A percentile compares a stretch with the other conserved stretches of the same genome.
phyloP scores from a whole-genome alignment of 2,329 filamentous ascomycete species.

The Colletotrichum eleusines region DNA sequence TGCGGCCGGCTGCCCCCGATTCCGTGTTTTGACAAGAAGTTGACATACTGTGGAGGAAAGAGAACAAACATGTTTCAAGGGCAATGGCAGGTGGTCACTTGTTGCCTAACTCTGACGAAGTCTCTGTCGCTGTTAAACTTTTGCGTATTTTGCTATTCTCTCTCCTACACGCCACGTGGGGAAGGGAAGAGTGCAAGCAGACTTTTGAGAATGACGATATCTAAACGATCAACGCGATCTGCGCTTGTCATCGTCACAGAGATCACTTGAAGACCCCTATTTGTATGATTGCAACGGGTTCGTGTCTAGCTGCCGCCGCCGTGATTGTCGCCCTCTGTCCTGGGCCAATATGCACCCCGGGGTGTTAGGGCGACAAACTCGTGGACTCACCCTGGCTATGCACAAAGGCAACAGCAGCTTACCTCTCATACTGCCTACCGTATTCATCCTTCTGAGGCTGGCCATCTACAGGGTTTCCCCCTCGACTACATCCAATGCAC shows the following conservation, averaged over 20 bases:
- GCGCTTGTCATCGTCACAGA: background rate
- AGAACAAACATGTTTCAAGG: background rate
- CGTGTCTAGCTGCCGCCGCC: background rate
- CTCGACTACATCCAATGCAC: background rate
- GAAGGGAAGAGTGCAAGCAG: background rate
- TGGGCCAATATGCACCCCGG: background rate
- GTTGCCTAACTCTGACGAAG: background rate
- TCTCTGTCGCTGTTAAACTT: background rate
- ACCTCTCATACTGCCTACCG: background rate
- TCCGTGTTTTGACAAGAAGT: background rate
- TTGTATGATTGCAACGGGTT: background rate
- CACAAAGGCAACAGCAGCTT: background rate
- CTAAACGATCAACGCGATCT: too few relatives aligned
- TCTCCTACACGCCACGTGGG: background rate
- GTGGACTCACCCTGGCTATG: background rate
- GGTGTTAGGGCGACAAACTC: background rate
- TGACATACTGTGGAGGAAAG: background rate
- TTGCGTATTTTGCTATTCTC: background rate
- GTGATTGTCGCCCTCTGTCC: background rate
- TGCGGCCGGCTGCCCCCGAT: background rate
- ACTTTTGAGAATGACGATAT: background rate
- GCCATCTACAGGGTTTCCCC: background rate
- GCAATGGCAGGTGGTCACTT: background rate
- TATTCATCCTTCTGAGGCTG: background rate
- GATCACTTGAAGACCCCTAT: background rate